Evolutionary conservation across 495 filamentous ascomycete genomes (phyloP).

Genomic region (Thozetella sp.): DNA sequence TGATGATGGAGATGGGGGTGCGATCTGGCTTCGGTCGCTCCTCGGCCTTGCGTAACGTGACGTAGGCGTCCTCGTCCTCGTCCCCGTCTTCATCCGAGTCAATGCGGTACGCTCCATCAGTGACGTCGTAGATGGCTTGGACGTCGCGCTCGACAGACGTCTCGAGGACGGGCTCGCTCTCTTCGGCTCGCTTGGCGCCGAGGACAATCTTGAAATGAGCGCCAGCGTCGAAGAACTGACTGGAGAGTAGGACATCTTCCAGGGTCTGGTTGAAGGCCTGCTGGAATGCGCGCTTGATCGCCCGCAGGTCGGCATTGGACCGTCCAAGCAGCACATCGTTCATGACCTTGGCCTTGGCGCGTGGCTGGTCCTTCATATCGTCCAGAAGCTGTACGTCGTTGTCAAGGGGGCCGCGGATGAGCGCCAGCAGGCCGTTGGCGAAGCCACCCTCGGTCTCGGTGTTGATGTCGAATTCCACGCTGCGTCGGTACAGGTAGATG

Average conservation of each 20-base stretch:
- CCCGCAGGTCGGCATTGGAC: constrained; percentile 74
- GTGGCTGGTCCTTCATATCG: constrained; percentile 67
- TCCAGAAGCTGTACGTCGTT: constrained; percentile 64
- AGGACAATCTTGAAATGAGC: constrained; percentile 73
- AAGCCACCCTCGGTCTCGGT: constrained; percentile 73
- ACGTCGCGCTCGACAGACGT: constrained; percentile 68
- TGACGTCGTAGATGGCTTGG: constrained; percentile 65
- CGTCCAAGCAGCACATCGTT: constrained; percentile 79
- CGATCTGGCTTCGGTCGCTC: constrained; percentile 65
- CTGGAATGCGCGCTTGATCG: constrained; percentile 74
- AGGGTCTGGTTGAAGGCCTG: constrained; percentile 58
- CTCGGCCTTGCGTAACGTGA: too few species aligned
- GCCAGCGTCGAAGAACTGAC: constrained; percentile 77
- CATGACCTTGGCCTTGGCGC: constrained; percentile 78
- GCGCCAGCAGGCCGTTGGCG: constrained; percentile 61
- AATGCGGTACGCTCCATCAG: too few species aligned
- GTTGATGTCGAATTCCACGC: constrained; percentile 69
- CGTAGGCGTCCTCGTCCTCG: too few species aligned
- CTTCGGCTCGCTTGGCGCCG: constrained; percentile 67
- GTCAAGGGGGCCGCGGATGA: constrained; percentile 71
- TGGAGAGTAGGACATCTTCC: constrained; percentile 64
- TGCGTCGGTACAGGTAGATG: constrained; percentile 54
- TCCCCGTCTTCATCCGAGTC: too few species aligned
- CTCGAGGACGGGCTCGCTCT: constrained; percentile 65
- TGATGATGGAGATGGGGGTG: constrained; percentile 69